Percentiles rank a stretch among this genome's conserved stretches.
Evolutionary conservation across 768 basidiomycete species (phyloP).

Genomic region (Suillus discolor): DNA sequence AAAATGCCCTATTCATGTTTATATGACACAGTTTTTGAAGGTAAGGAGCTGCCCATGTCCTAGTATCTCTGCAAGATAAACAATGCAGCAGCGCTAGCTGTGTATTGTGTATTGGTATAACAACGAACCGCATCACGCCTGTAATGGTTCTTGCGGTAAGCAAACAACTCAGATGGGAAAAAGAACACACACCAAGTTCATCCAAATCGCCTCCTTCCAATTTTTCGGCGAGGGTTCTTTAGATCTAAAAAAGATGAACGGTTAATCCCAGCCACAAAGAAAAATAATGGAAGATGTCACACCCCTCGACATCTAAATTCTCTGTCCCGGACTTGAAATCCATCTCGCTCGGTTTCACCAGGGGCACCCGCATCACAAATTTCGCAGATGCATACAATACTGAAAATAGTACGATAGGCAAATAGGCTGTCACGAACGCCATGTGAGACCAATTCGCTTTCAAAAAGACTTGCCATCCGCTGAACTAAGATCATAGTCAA

Average conservation of each 20-base stretch:
- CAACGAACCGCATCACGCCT: neutral
- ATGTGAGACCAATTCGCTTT: neutral
- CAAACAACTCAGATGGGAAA: neutral
- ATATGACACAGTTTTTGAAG: neutral
- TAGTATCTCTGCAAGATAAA: neutral
- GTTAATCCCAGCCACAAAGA: neutral
- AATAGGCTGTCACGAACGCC: neutral
- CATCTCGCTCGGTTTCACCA: neutral
- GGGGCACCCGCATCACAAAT: neutral
- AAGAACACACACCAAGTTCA: neutral
- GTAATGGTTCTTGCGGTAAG: neutral
- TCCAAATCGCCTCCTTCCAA: neutral
- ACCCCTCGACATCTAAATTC: neutral
- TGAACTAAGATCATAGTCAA: neutral
- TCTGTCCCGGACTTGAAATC: neutral
- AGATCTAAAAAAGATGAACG: neutral
- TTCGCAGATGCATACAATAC: neutral
- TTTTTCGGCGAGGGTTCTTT: neutral
- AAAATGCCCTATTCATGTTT: neutral
- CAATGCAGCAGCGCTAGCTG: neutral
- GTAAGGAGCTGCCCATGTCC: neutral
- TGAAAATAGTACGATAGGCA: neutral
- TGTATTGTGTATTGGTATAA: neutral
- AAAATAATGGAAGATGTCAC: neutral
- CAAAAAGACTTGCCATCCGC: conserved; percentile 2